Conservation (phyloP, 352 stramenopile species). For the Globisporangium echinulatum region DNA sequence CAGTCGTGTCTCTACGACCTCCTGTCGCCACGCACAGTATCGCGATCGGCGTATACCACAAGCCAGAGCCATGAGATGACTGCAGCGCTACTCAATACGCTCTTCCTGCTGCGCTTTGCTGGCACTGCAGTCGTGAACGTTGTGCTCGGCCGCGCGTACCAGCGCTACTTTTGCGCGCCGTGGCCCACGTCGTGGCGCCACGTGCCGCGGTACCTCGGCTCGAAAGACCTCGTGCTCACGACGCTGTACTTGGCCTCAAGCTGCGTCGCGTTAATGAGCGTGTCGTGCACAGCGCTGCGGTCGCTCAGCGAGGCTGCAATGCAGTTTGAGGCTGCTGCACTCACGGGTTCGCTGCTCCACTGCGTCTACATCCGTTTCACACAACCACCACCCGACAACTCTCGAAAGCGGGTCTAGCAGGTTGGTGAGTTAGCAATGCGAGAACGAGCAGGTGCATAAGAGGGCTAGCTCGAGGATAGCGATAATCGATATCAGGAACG, state of each 20-base stretch:
- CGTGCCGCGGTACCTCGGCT: slow-evolving; percentile 50
- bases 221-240: slow-evolving; percentile 48
- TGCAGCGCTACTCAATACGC: slow-evolving; percentile 34
- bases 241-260: slow-evolving; percentile 47
- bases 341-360: slow-evolving; percentile 44
- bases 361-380: slow-evolving; percentile 23
- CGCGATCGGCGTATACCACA: neutral
- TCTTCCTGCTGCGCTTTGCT: slow-evolving; percentile 38
- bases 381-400: neutral
- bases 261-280: slow-evolving; percentile 29
- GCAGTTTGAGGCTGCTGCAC: slow-evolving; percentile 39
- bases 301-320: slow-evolving; percentile 42
- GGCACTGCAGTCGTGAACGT: slow-evolving; percentile 24
- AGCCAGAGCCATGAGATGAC: slow-evolving; percentile 9
- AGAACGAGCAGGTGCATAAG: too few relatives aligned
- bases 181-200: slow-evolving; percentile 41
- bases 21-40: slow-evolving; percentile 4
- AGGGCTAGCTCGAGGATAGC: too few relatives aligned
- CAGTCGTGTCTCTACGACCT: slow-evolving; percentile 35
- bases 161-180: slow-evolving; percentile 38
- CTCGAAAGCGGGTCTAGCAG: too few relatives aligned
- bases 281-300: slow-evolving; percentile 26
- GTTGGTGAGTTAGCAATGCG: too few relatives aligned
- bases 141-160: slow-evolving; percentile 39
- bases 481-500: too few relatives aligned